These are phyloP conservation scores for Saccharomycopsis sp. DNA, from an alignment of 805 yeast species.

Conservation along the genomic window DNA sequence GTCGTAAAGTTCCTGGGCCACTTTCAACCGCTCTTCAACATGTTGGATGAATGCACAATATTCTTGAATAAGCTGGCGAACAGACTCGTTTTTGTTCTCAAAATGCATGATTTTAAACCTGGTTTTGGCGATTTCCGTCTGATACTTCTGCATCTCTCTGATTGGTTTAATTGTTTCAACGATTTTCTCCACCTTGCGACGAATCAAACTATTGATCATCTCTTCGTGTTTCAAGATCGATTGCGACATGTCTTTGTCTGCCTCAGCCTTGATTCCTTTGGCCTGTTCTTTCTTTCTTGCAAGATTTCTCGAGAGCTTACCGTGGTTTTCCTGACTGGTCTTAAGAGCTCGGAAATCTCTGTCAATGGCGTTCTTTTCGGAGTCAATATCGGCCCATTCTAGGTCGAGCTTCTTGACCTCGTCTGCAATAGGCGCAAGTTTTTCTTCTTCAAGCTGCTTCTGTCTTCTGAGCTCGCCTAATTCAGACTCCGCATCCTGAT, in stretches of 20 bases:
- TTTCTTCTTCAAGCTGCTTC: background rate
- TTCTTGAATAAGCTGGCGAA: constrained; percentile 27
- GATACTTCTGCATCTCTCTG: constrained; percentile 25
- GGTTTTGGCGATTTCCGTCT: constrained; percentile 25
- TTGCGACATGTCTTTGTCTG: constrained; percentile 36
- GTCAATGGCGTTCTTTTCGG: constrained; percentile 22
- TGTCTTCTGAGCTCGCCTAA: constrained; percentile 8
- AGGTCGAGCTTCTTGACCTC: constrained; percentile 3
- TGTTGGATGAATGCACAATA: constrained; percentile 26
- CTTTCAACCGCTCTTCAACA: constrained; percentile 24
- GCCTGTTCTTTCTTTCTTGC: constrained; percentile 29
- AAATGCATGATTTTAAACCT: constrained; percentile 33
- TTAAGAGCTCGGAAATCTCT: constrained; percentile 21
- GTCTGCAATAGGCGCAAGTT: background rate
- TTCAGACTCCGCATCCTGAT: constrained; percentile 17
- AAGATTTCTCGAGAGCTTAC: constrained; percentile 26
- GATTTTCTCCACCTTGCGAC: constrained; percentile 25
- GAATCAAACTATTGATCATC: constrained; percentile 24
- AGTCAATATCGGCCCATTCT: constrained; percentile 12
- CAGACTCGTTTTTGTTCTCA: constrained; percentile 32
- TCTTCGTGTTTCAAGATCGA: constrained; percentile 32
- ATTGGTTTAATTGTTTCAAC: constrained; percentile 23
- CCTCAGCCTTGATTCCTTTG: constrained; percentile 31
- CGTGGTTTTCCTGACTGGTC: constrained; percentile 23
- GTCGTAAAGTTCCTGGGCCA: constrained; percentile 27